Evolutionary conservation across 495 filamentous ascomycete genomes (phyloP).

Genomic region (Echria macrotheca): DNA sequence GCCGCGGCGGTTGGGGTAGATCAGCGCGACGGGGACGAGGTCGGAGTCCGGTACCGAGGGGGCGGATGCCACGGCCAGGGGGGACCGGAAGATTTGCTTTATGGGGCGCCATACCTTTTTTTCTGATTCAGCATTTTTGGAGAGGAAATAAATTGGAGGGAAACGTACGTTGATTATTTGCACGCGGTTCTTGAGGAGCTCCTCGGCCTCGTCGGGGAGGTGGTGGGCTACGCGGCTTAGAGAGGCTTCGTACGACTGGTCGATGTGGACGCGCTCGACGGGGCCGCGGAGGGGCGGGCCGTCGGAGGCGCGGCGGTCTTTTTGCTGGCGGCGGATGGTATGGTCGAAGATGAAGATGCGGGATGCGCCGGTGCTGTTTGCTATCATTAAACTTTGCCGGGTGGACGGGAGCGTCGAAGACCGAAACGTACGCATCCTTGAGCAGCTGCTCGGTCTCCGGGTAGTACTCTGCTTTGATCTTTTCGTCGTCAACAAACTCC

Average conservation of each 20-base stretch:
- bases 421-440: constrained; percentile 50
- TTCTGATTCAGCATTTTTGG: neutral
- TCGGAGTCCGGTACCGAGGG: constrained; percentile 57
- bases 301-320: constrained; percentile 13
- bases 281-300: constrained; percentile 46
- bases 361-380: constrained; percentile 54
- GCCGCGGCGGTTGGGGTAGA: constrained; percentile 68
- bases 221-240: constrained; percentile 53
- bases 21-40: constrained; percentile 60
- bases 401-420: constrained; percentile 14
- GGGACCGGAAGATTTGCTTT: constrained; percentile 56
- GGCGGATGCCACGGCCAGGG: constrained; percentile 58
- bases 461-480: constrained; percentile 62
- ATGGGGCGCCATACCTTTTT: constrained; percentile 63
- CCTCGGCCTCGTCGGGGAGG: constrained; percentile 56
- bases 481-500: constrained; percentile 63
- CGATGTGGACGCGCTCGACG: constrained; percentile 64
- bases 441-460: constrained; percentile 61
- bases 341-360: constrained; percentile 71
- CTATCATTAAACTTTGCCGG: constrained; percentile 5
- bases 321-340: constrained; percentile 39
- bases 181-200: constrained; percentile 57
- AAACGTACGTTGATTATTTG: constrained; percentile 63
- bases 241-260: constrained; percentile 61
- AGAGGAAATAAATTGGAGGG: neutral